Percentiles rank a stretch among this genome's conserved stretches.
Evolutionary conservation across 1,284 basidiomycete genomes (phyloP).

Genomic region (Malassezia pachydermatis): DNA sequence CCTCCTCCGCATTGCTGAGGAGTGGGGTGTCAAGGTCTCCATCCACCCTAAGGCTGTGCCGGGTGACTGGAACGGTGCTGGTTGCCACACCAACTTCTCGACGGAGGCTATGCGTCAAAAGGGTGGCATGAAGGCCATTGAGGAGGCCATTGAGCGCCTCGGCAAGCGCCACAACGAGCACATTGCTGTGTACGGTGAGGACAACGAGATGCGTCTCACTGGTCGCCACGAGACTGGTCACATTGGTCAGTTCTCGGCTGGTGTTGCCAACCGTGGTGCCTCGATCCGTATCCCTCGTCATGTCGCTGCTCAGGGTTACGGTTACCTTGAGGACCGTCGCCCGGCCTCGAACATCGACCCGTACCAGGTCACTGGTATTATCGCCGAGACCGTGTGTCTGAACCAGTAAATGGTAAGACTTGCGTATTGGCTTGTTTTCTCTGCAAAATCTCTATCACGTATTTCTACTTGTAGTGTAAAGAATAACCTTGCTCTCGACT

Average conservation of each 20-base stretch:
- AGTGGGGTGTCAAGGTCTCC: constrained; percentile 88
- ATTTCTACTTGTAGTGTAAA: no score
- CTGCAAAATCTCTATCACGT: not conserved
- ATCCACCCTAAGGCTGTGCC: constrained; percentile 98
- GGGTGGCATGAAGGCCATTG: constrained; percentile 78
- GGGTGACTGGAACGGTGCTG: constrained; percentile 99
- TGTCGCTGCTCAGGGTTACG: constrained; percentile 79
- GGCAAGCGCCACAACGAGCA: constrained; percentile 50
- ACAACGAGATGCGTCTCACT: constrained; percentile 47
- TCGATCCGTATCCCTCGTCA: constrained; percentile 66
- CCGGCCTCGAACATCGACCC: constrained; percentile 86
- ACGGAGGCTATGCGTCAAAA: constrained; percentile 36
- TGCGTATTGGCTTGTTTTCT: not conserved
- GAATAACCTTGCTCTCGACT: no score
- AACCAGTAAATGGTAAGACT: not conserved
- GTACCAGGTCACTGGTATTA: constrained; percentile 55
- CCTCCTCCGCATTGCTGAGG: constrained; percentile 59
- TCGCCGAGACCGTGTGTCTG: constrained; percentile 64
- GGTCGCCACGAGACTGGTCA: constrained; percentile 72
- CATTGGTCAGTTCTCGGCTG: constrained; percentile 82
- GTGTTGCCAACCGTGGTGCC: constrained; percentile 90
- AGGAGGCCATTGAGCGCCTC: constrained; percentile 68
- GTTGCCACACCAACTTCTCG: constrained; percentile 56
- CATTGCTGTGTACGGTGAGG: constrained; percentile 48
- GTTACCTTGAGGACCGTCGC: constrained; percentile 60